These are phyloP conservation scores for Tricharina praecox DNA, from an alignment of 495 filamentous ascomycete species.

Conservation along the genomic window DNA sequence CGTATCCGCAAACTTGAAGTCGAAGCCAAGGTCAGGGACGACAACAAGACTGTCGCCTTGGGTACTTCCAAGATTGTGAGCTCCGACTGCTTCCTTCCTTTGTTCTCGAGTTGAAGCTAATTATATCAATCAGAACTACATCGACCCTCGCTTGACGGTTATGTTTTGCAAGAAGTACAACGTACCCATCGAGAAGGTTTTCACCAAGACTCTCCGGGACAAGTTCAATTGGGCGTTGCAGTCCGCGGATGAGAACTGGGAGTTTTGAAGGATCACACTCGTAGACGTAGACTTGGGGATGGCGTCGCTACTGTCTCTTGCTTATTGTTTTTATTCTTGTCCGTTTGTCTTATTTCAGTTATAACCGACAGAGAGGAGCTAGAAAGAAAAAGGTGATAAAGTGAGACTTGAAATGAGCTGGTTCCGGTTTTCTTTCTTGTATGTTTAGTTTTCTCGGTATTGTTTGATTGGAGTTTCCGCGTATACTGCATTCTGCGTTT, in stretches of 20 bases:
- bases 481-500: too few species aligned
- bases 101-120: constrained; percentile 18
- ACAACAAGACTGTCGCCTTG: constrained; percentile 95
- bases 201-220: constrained; percentile 94
- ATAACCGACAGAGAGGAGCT: too few species aligned
- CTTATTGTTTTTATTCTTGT: too few species aligned
- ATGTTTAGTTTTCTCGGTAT: too few species aligned
- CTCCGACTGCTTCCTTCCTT: constrained; percentile 28
- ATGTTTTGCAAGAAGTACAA: constrained; percentile 96
- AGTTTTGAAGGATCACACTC: too few species aligned
- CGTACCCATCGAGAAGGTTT: constrained; percentile 94
- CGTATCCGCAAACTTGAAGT: constrained; percentile 63
- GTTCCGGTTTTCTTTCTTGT: too few species aligned
- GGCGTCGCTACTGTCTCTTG: too few species aligned
- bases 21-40: constrained; percentile 83
- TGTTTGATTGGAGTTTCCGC: too few species aligned
- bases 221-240: constrained; percentile 99
- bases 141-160: constrained; percentile 91
- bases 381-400: too few species aligned
- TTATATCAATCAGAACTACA: constrained; percentile 69
- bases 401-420: too few species aligned
- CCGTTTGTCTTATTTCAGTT: too few species aligned
- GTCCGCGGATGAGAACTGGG: constrained; percentile 82
- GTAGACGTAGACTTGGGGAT: too few species aligned
- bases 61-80: constrained; percentile 94